Evolutionary conservation across 805 yeast species (phyloP).

Genomic region (Kodamaea fukazawae): DNA sequence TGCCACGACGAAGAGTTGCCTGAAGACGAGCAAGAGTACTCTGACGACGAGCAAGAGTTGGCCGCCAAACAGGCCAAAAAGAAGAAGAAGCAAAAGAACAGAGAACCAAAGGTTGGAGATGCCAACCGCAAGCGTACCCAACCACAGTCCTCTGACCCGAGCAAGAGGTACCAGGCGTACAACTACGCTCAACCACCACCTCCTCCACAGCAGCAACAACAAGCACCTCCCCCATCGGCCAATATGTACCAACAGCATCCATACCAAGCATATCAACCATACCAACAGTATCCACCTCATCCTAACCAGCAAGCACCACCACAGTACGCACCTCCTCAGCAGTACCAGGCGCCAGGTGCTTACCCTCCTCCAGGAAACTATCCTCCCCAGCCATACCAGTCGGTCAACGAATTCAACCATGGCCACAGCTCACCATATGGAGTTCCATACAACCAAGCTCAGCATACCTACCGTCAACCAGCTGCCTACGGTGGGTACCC

Average conservation of each 20-base stretch:
- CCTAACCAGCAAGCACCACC: slow-evolving; percentile 11
- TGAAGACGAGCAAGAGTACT: slow-evolving; percentile 89
- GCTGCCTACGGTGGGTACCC: background rate
- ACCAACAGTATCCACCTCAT: slow-evolving; percentile 7
- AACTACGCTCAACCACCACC: slow-evolving; percentile 18
- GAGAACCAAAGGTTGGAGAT: slow-evolving; percentile 15
- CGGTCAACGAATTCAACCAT: slow-evolving; percentile 2
- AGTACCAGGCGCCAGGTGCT: slow-evolving; percentile 6
- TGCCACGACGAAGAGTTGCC: slow-evolving; percentile 93
- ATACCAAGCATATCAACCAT: slow-evolving; percentile 9
- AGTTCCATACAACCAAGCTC: slow-evolving; percentile 21
- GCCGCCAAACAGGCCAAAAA: slow-evolving; percentile 64
- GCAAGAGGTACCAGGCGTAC: slow-evolving; percentile 20
- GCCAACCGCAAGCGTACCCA: slow-evolving; percentile 6
- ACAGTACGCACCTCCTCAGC: slow-evolving; percentile 10
- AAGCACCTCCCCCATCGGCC: slow-evolving; percentile 1
- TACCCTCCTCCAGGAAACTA: too few species aligned
- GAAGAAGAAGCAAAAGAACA: slow-evolving; percentile 50
- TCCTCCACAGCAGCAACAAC: slow-evolving; percentile 4
- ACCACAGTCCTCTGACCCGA: slow-evolving; percentile 1
- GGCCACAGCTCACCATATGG: slow-evolving; percentile 21
- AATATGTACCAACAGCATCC: too few species aligned
- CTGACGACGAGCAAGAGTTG: slow-evolving; percentile 90
- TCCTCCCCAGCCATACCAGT: slow-evolving; percentile 7
- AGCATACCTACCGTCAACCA: slow-evolving; percentile 10